Conservation (phyloP, 1,139 yeast genomes). For the Kurtzmaniella quercitrusa region DNA sequence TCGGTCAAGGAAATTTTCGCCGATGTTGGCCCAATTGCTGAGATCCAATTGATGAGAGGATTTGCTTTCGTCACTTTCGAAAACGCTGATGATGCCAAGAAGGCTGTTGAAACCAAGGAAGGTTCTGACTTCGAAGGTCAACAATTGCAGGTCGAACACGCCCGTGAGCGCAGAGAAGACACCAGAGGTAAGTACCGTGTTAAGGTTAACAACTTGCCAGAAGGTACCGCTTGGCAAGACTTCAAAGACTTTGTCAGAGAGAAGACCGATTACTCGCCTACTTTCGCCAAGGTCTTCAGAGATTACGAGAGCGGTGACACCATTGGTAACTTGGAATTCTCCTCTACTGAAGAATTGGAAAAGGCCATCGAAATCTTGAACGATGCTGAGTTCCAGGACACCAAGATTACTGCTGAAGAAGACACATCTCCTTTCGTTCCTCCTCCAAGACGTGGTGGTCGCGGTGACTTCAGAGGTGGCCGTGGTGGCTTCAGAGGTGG, state of each 20-base stretch:
- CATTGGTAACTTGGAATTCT: conserved; percentile 76
- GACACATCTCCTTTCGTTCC: conserved; percentile 79
- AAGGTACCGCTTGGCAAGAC: conserved; percentile 81
- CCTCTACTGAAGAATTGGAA: conserved; percentile 68
- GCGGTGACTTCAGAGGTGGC: conserved; percentile 44
- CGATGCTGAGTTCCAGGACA: conserved; percentile 69
- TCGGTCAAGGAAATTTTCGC: conserved; percentile 67
- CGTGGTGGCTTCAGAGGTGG: conserved; percentile 29
- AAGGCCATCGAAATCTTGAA: conserved; percentile 66
- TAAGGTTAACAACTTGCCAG: conserved; percentile 64
- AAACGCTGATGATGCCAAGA: conserved; percentile 58
- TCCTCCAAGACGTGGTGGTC: conserved; percentile 54
- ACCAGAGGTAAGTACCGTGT: conserved; percentile 72
- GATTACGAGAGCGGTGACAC: conserved; percentile 58
- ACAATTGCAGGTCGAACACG: conserved; percentile 63
- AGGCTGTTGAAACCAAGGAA: conserved; percentile 62
- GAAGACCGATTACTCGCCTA: conserved; percentile 59
- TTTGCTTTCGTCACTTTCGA: conserved; percentile 74
- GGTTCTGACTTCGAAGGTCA: conserved; percentile 59
- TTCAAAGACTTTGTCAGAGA: conserved; percentile 77
- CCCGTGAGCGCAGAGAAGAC: conserved; percentile 56
- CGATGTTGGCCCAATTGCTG: conserved; percentile 60
- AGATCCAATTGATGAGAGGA: conserved; percentile 69
- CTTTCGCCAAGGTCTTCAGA: conserved; percentile 68
- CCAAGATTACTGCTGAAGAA: conserved; percentile 64